phyloP scores from a whole-genome alignment of 306 rosid genomes.

The Vigna nakashimae region DNA sequence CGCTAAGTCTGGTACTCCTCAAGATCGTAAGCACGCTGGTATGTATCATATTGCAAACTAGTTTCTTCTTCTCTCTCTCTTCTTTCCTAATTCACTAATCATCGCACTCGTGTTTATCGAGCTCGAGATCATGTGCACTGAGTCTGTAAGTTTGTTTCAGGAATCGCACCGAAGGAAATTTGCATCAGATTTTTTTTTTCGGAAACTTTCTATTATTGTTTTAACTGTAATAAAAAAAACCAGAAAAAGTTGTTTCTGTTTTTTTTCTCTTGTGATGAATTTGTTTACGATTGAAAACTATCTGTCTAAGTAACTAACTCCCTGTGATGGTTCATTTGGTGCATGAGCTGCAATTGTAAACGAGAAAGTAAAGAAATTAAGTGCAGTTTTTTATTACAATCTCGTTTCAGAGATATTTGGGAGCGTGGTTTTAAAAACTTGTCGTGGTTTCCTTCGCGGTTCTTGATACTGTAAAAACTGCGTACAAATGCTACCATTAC shows the following conservation, averaged over 20 bases:
- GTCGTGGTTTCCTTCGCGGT: neutral
- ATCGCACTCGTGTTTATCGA: neutral
- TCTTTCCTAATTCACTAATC: neutral
- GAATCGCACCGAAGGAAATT: neutral
- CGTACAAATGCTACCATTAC: no score
- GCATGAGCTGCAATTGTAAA: neutral
- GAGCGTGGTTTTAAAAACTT: neutral
- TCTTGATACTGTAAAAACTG: neutral
- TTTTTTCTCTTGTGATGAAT: neutral
- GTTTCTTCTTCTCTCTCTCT: neutral
- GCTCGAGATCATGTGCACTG: neutral
- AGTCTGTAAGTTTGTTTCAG: neutral
- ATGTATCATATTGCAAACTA: neutral
- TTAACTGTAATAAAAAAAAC: neutral
- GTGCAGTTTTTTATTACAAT: slow-evolving; percentile 20
- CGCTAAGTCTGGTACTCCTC: slow-evolving; percentile 54
- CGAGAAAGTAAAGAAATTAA: neutral
- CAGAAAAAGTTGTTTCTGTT: no score
- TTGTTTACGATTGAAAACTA: neutral
- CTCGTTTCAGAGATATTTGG: neutral
- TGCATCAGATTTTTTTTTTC: slow-evolving; percentile 22
- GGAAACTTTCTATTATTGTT: neutral
- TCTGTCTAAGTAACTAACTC: neutral
- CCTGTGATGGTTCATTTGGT: neutral
- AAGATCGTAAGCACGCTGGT: slow-evolving; percentile 60